These are phyloP conservation scores for Vitellaria paradoxa DNA, from an alignment of 179 eudicot species.

Conservation along the genomic window DNA sequence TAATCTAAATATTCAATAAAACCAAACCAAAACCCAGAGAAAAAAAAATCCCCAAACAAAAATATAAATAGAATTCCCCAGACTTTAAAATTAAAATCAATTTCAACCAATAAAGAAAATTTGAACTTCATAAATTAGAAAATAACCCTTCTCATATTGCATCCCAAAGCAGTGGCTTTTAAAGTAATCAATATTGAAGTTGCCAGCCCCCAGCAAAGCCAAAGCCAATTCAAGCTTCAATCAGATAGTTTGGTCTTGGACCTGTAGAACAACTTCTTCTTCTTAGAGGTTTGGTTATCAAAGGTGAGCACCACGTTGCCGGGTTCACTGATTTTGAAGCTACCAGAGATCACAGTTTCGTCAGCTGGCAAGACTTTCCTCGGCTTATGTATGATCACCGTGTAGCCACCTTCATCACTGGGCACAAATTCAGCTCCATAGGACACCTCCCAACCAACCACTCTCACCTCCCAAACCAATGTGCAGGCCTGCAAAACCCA, in stretches of 20 bases:
- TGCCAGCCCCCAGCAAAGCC: not conserved
- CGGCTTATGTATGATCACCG: constrained; percentile 65
- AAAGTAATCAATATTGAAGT: not conserved
- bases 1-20: not conserved
- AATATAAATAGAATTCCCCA: constrained; percentile 20
- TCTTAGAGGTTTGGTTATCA: constrained; percentile 62
- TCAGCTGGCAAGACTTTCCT: constrained; percentile 46
- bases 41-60: constrained; percentile 5
- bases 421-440: constrained; percentile 89
- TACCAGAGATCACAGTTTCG: constrained; percentile 49
- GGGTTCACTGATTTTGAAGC: constrained; percentile 51
- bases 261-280: constrained; percentile 70
- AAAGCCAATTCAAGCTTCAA: constrained; percentile 2
- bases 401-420: constrained; percentile 58
- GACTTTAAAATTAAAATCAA: constrained; percentile 5
- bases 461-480: constrained; percentile 76
- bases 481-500: constrained; percentile 45
- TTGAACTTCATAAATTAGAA: not conserved
- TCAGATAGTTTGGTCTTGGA: constrained; percentile 45
- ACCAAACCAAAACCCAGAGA: not conserved
- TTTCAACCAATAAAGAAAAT: constrained; percentile 7
- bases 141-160: constrained; percentile 7
- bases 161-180: not conserved
- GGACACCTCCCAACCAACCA: constrained; percentile 73
- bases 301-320: constrained; percentile 67